Evolutionary conservation across 1,284 basidiomycete species (phyloP).

Genomic region (Moesziomyces antarcticus): DNA sequence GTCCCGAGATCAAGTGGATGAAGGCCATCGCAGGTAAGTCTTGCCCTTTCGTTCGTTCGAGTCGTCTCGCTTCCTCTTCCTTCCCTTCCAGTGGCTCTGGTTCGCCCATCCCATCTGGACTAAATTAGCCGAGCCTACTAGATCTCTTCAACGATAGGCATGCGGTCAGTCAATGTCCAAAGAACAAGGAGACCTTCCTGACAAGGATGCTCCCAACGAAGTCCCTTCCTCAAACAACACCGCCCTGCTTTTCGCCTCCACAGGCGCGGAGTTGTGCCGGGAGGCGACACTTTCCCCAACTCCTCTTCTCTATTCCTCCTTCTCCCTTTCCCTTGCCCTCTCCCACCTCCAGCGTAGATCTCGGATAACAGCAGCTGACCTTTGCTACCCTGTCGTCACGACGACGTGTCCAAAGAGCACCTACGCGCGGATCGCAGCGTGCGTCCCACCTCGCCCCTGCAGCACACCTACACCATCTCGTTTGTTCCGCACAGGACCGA

Average conservation of each 20-base stretch:
- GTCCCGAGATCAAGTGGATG: constrained; percentile 85
- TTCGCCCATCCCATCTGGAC: constrained; percentile 22
- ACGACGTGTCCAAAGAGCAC: constrained; percentile 75
- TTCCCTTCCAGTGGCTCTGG: not conserved
- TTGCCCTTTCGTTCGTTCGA: not conserved
- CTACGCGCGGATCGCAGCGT: constrained; percentile 71
- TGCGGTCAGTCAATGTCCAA: constrained; percentile 62
- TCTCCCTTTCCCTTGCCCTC: constrained; percentile 3
- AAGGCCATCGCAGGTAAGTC: constrained; percentile 86
- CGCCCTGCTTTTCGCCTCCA: constrained; percentile 41
- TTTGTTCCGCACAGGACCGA: constrained; percentile 89
- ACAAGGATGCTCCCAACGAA: constrained; percentile 56
- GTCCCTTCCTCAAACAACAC: constrained; percentile 52
- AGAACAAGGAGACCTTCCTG: constrained; percentile 55
- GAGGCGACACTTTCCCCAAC: constrained; percentile 37
- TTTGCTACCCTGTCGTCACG: not conserved
- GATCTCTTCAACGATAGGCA: constrained; percentile 46
- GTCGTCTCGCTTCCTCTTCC: not conserved
- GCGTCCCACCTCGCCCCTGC: constrained; percentile 68
- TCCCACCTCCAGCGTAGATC: not conserved
- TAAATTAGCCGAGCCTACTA: constrained; percentile 57
- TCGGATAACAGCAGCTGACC: constrained; percentile 3
- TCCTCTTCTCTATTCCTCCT: constrained; percentile 2
- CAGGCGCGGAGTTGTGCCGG: constrained; percentile 49
- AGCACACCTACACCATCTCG: constrained; percentile 85